phyloP scores from a whole-genome alignment of 352 stramenopile genomes.

The Globisporangium radiosum region DNA sequence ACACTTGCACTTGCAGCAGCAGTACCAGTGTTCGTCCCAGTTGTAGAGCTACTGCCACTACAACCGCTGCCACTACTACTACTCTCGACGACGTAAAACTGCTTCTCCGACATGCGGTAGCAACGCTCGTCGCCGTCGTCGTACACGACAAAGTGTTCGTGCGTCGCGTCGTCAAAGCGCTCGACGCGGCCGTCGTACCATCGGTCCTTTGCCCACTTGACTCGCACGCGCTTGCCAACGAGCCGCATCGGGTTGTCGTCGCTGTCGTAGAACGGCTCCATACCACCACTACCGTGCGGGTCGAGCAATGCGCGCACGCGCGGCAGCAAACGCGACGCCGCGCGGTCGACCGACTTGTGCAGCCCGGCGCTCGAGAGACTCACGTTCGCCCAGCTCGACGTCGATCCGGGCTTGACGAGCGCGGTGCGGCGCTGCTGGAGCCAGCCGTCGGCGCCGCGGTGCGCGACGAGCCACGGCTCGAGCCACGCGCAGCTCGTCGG shows the following conservation, averaged over 20 bases:
- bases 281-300: slow-evolving; percentile 9
- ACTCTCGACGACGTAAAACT: slow-evolving; percentile 67
- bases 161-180: slow-evolving; percentile 70
- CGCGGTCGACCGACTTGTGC: slow-evolving; percentile 58
- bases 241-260: slow-evolving; percentile 82
- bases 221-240: slow-evolving; percentile 74
- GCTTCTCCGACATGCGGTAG: slow-evolving; percentile 87
- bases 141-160: slow-evolving; percentile 81
- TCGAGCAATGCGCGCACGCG: slow-evolving; percentile 51
- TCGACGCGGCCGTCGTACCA: slow-evolving; percentile 82
- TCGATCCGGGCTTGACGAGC: slow-evolving; percentile 84
- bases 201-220: slow-evolving; percentile 88
- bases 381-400: slow-evolving; percentile 72
- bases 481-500: slow-evolving; percentile 67
- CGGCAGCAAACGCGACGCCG: slow-evolving; percentile 48
- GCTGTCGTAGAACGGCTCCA: slow-evolving; percentile 85
- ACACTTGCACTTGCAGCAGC: no score
- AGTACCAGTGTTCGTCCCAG: neutral
- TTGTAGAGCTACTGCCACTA: slow-evolving; percentile 4
- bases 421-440: slow-evolving; percentile 70
- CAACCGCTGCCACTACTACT: neutral
- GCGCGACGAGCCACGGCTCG: slow-evolving; percentile 71
- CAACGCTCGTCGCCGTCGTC: slow-evolving; percentile 83
- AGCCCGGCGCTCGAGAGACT: slow-evolving; percentile 44
- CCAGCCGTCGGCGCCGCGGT: slow-evolving; percentile 57